These are phyloP conservation scores for Phenoliferia sp. DNA, from an alignment of 1,284 basidiomycete species.

Conservation along the genomic window DNA sequence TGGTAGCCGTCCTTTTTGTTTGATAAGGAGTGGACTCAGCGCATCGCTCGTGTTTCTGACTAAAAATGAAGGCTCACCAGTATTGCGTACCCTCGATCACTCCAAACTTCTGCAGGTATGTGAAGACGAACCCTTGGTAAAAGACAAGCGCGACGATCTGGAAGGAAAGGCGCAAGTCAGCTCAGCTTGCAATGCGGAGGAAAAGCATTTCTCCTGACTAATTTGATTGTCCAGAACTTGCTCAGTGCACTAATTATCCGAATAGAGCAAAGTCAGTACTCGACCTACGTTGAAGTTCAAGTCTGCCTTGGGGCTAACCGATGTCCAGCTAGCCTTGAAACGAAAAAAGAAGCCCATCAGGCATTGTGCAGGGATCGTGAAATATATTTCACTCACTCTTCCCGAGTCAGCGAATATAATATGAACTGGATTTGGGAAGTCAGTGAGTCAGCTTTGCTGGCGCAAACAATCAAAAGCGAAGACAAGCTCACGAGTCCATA, in stretches of 20 bases:
- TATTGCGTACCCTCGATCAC: conserved; percentile 53
- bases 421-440: neutral
- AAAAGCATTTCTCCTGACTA: too few relatives aligned
- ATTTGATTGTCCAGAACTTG: conserved; percentile 77
- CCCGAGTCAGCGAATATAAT: neutral
- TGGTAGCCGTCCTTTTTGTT: conserved; percentile 41
- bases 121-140: conserved; percentile 43
- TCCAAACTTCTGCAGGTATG: conserved; percentile 39
- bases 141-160: conserved; percentile 57
- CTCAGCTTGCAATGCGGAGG: neutral
- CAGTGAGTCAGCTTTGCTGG: too few relatives aligned
- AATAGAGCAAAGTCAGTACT: too few relatives aligned
- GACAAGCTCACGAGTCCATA: neutral
- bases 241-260: conserved; percentile 72
- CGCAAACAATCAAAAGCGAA: too few relatives aligned
- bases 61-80: conserved; percentile 49
- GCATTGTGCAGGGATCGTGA: neutral
- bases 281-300: too few relatives aligned
- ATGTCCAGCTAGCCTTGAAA: conserved; percentile 68
- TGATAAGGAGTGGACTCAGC: too few relatives aligned
- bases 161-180: neutral
- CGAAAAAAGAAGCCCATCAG: conserved; percentile 38
- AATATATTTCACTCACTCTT: neutral
- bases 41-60: neutral
- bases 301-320: too few relatives aligned